A percentile compares a stretch with the other conserved stretches of the same genome.
Conservation (phyloP, 2,329 filamentous ascomycete genomes). For the Aureobasidium sp. region DNA sequence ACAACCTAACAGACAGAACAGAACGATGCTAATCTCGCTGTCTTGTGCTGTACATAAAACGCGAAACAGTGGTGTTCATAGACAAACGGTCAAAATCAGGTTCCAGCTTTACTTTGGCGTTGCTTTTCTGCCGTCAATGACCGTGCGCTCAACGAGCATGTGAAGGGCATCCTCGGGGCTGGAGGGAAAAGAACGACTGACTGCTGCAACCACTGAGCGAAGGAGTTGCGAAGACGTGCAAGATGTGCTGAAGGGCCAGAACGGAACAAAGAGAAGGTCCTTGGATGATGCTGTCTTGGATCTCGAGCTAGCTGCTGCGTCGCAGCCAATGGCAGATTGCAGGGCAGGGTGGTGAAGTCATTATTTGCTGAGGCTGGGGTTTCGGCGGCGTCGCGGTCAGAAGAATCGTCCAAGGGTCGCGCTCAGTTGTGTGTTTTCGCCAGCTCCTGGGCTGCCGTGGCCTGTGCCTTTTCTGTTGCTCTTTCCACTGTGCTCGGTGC, state of each 20-base stretch:
- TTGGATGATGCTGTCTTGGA: not conserved
- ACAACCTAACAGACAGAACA: not conserved
- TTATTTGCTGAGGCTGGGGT: slow-evolving; percentile 1
- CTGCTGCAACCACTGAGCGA: not conserved
- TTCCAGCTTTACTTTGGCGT: not conserved
- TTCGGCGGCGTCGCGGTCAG: slow-evolving; percentile 10
- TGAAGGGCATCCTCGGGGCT: not conserved
- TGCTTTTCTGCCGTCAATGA: not conserved
- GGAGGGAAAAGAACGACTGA: not conserved
- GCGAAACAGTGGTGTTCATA: slow-evolving; percentile 6
- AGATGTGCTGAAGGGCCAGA: not conserved
- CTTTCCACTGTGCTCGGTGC: not conserved
- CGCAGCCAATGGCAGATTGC: slow-evolving; percentile 5
- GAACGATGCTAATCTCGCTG: not conserved
- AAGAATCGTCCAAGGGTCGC: slow-evolving; percentile 4
- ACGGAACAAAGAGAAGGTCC: not conserved
- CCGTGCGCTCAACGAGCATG: slow-evolving; percentile 6
- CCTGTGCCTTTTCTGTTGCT: slow-evolving; percentile 8
- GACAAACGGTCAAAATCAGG: slow-evolving; percentile 8
- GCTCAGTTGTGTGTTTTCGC: not conserved
- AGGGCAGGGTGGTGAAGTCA: slow-evolving; percentile 5
- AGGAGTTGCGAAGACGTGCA: not conserved
- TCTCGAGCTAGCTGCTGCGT: not conserved
- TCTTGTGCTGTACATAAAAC: not conserved
- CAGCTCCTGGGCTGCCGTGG: slow-evolving; percentile 9